Evolutionary conservation across 2,329 filamentous ascomycete genomes (phyloP).

Genomic region (Exophiala oligosperma): DNA sequence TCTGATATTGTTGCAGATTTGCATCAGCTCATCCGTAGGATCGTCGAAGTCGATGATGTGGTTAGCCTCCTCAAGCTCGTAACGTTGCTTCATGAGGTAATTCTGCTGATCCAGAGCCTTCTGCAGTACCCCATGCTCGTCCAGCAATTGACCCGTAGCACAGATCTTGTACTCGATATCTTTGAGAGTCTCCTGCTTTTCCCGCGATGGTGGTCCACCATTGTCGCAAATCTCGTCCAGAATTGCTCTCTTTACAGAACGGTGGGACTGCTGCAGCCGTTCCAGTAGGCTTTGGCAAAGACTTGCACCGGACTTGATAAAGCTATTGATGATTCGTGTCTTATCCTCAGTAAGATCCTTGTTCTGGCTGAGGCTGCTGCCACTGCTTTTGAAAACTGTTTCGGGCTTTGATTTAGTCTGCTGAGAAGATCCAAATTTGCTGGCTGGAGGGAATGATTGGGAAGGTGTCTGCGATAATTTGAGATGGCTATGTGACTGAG

Average conservation of each 20-base stretch:
- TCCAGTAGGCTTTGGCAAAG: slow-evolving; percentile 19
- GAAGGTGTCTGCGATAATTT: neutral
- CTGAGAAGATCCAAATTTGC: neutral
- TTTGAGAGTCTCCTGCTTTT: slow-evolving; percentile 24
- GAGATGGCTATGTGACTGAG: neutral
- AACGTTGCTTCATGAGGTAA: slow-evolving; percentile 31
- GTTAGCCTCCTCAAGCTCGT: slow-evolving; percentile 31
- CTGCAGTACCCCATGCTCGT: slow-evolving; percentile 33
- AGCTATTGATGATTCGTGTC: slow-evolving; percentile 17
- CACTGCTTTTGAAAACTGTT: slow-evolving; percentile 12
- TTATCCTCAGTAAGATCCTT: slow-evolving; percentile 13
- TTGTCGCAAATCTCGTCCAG: slow-evolving; percentile 28
- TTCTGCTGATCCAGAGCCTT: slow-evolving; percentile 13
- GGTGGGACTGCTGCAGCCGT: slow-evolving; percentile 23
- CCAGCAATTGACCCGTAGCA: slow-evolving; percentile 33
- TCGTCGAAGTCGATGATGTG: slow-evolving; percentile 23
- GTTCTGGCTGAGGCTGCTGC: neutral
- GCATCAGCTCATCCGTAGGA: slow-evolving; percentile 15
- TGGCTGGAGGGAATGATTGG: slow-evolving; percentile 5
- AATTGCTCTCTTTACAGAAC: slow-evolving; percentile 17
- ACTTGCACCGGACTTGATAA: slow-evolving; percentile 12
- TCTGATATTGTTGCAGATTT: slow-evolving; percentile 18
- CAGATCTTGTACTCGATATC: slow-evolving; percentile 38
- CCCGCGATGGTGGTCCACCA: slow-evolving; percentile 12
- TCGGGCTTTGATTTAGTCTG: neutral